Evolutionary conservation across 768 basidiomycete genomes (phyloP), one percentile per base, ranked within the genome.

Genomic region (Mycena venus): DNA sequence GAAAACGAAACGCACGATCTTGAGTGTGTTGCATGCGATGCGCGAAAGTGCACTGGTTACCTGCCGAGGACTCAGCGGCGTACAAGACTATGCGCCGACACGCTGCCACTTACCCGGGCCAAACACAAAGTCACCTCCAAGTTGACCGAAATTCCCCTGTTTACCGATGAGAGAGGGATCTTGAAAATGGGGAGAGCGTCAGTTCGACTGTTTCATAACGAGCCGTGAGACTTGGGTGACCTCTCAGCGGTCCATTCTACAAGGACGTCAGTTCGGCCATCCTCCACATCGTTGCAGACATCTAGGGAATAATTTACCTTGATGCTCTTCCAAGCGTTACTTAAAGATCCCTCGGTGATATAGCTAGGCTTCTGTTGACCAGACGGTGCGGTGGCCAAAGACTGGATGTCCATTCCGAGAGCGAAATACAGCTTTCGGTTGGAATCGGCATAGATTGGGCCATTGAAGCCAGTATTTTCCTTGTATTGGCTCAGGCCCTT

Each of bases 401-500:
- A 87, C 78, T 92, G 88, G 3, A 86, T 80, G 4, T 87, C 90
- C 87, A 95, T 90, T 2, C 92, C 93, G 0, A 95, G 86, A 0
- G 84, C 83, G 29, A 83, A 86, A 78, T 92, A 95, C 0, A 96
- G 82, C 29, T 84, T 79, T 5, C 92, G 86, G 0, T 86, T 84
- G 0, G 94, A 92, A 76, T 95, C 92, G 14, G 93, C 91, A 78
- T 91, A 95, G 31, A 95, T 88, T 0, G 80, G 70, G 0, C 88
- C 87, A 11, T 71, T 72, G 76, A 89, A 90, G 0, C 80, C 82
- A 1, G 91, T 89, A 1, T 78, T 83, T 65, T 90, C 90, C 68
- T 8, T 40, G 79, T 93, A 93, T 78, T 74, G 29, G 83, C 76
- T 60, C n/a, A 93, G 91, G 3, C 86, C 83, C 25, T 85, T 75